Base-by-base conservation (phyloP, 106 monocot genomes). In the Dendrobium chrysotoxum region DNA sequence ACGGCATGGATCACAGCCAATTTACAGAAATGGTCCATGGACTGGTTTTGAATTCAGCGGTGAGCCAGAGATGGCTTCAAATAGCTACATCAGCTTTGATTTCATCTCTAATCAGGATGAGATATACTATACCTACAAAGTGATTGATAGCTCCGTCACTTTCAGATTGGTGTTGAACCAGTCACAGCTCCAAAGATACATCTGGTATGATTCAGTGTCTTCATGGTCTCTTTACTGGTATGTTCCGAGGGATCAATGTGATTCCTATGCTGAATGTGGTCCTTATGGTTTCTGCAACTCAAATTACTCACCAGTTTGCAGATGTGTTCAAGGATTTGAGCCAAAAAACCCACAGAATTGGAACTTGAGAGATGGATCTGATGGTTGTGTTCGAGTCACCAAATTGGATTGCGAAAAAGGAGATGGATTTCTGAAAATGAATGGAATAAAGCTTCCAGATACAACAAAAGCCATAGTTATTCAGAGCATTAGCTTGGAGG, bases 311-410 rank as follows among this genome's bases (percentile, higher is more conserved):
- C 87, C 83, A 35, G 54, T 84, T 3, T 93, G 90, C 79, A 53
- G 73, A 25, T 93, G 93, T 55, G 50, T 84, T 79, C 74, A 3
- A 15, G 91, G 89, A 12, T 91, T 87, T 78, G 13, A 26, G 21
- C 88, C 85, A 9, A 88, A 82, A 79, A 78, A 79, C 28, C 81
- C 75, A 3, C 53, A 1, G 2, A 65, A 78, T 2, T 93, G 93
- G 91, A 70, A 1, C 16, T 41, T 83, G 38, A 78, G 84, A 45
- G 85, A 89, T 81, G 66, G 68, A 46, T 78, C 40, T 8, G 77
- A 18, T 40, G 93, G 91, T 35, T 93, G 93, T 71, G 73, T 77
- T 53, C 61, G 87, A 57, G 78, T 74, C 50, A 86, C 85, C 35
- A 12, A n/a, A 35, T 40, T 91, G 79, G 84, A 82, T 72, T 90